Conservation (phyloP, 2,329 filamentous ascomycete species). For the Chaetomium strumarium region DNA sequence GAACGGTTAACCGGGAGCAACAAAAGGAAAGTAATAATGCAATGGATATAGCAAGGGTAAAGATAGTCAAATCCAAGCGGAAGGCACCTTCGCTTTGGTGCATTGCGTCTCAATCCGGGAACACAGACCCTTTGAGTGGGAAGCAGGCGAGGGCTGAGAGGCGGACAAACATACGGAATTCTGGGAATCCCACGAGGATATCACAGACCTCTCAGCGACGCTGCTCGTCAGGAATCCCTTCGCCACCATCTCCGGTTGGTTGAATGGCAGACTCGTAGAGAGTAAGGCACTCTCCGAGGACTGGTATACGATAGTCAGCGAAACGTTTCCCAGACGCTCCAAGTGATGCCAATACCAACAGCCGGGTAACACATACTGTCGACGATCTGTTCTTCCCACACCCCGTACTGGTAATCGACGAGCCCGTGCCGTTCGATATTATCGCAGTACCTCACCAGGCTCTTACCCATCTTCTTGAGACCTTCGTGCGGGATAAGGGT, state of each 20-base stretch:
- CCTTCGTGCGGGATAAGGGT: constrained; percentile 61
- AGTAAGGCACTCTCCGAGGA: constrained; percentile 37
- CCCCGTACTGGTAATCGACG: constrained; percentile 94
- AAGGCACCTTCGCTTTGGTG: too few relatives aligned
- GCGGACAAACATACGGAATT: too few relatives aligned
- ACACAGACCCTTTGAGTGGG: too few relatives aligned
- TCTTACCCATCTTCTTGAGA: constrained; percentile 73
- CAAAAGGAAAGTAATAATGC: neutral
- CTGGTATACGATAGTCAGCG: constrained; percentile 16
- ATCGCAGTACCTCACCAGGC: constrained; percentile 78
- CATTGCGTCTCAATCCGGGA: too few relatives aligned
- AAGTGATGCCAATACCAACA: neutral
- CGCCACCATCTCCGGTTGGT: constrained; percentile 28
- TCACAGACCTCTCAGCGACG: constrained; percentile 11
- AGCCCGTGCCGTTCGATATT: constrained; percentile 84
- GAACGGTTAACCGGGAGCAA: neutral
- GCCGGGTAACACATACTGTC: constrained; percentile 54
- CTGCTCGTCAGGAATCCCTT: constrained; percentile 14
- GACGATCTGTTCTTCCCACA: constrained; percentile 91
- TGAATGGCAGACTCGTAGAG: constrained; percentile 39
- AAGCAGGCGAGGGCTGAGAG: too few relatives aligned
- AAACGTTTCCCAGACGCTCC: neutral
- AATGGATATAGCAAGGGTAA: neutral
- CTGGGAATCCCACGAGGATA: neutral
- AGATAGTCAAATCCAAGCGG: too few relatives aligned